A percentile compares a stretch with the other conserved stretches of the same genome.
phyloP scores from a whole-genome alignment of 2,329 filamentous ascomycete genomes.

The Verticillium zaregamsianum region DNA sequence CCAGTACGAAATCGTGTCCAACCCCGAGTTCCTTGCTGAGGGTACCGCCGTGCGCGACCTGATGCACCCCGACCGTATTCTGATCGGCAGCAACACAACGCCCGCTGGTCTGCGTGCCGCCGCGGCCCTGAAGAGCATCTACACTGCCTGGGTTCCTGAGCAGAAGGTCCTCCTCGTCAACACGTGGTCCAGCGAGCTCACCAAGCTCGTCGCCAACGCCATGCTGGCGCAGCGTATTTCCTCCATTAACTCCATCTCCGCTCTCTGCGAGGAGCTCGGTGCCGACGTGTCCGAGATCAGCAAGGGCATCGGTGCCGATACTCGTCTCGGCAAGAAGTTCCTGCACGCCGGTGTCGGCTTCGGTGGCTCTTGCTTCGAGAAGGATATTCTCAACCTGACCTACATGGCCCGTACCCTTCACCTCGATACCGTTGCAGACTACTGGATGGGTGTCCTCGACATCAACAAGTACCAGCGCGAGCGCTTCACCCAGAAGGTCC shows the following conservation, averaged over 20 bases:
- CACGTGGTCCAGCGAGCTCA: constrained; percentile 72
- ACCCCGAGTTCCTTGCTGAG: constrained; percentile 77
- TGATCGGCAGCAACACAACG: constrained; percentile 67
- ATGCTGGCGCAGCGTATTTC: constrained; percentile 78
- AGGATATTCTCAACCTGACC: constrained; percentile 70
- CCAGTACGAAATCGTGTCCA: constrained; percentile 72
- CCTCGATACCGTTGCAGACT: constrained; percentile 66
- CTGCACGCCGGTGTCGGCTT: constrained; percentile 74
- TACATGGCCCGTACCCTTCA: constrained; percentile 70
- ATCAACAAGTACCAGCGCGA: constrained; percentile 75
- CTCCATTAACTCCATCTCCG: constrained; percentile 78
- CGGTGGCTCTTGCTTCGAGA: constrained; percentile 77
- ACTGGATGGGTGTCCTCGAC: constrained; percentile 69
- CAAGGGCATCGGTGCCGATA: constrained; percentile 62
- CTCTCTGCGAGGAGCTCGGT: constrained; percentile 72
- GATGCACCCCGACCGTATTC: constrained; percentile 65
- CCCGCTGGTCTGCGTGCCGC: constrained; percentile 58
- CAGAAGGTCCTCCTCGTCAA: constrained; percentile 68
- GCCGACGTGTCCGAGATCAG: constrained; percentile 73
- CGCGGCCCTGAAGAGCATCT: constrained; percentile 59
- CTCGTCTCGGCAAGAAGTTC: constrained; percentile 68
- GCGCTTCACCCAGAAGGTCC: constrained; percentile 63
- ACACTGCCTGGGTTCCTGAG: constrained; percentile 66
- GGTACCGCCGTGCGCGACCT: constrained; percentile 72
- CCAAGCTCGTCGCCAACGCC: constrained; percentile 75